phyloP scores from a whole-genome alignment of 1,284 basidiomycete genomes.

The Heterobasidion parviporum region DNA sequence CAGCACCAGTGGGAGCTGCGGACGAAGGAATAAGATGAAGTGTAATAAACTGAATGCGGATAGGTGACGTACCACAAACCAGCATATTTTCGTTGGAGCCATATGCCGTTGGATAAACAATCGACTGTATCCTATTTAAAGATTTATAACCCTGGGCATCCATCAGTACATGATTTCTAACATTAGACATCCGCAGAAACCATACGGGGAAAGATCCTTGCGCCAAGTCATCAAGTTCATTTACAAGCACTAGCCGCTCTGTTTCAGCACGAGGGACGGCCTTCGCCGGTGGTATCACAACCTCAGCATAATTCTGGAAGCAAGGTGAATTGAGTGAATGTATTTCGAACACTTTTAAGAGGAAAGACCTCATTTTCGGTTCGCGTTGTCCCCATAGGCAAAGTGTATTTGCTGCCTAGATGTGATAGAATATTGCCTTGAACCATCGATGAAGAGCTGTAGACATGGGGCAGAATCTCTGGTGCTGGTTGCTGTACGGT shows the following conservation, averaged over 20 bases:
- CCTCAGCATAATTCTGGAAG: constrained; percentile 56
- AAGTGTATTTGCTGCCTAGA: constrained; percentile 67
- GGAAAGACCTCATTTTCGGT: constrained; percentile 46
- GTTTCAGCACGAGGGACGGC: constrained; percentile 66
- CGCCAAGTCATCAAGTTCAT: constrained; percentile 74
- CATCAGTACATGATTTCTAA: not conserved
- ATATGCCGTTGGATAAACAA: constrained; percentile 92
- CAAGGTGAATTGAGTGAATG: not conserved
- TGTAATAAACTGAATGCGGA: not conserved
- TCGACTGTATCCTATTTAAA: constrained; percentile 93
- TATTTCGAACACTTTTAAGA: not conserved
- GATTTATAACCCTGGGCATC: constrained; percentile 66
- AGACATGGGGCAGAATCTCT: constrained; percentile 85
- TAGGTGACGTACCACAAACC: constrained; percentile 72
- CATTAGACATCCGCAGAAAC: not conserved
- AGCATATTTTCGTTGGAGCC: constrained; percentile 94
- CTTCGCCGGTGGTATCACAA: constrained; percentile 82
- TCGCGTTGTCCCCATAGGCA: constrained; percentile 82
- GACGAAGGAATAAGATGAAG: not conserved
- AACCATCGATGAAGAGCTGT: constrained; percentile 56
- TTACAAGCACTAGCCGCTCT: constrained; percentile 72
- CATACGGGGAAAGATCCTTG: constrained; percentile 84
- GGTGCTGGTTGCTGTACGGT: constrained; percentile 35
- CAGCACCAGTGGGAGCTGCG: constrained; percentile 89
- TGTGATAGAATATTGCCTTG: constrained; percentile 70